These are phyloP conservation scores for Pythium aquatile DNA, from an alignment of 352 stramenopile genomes.

Conservation along the genomic window DNA sequence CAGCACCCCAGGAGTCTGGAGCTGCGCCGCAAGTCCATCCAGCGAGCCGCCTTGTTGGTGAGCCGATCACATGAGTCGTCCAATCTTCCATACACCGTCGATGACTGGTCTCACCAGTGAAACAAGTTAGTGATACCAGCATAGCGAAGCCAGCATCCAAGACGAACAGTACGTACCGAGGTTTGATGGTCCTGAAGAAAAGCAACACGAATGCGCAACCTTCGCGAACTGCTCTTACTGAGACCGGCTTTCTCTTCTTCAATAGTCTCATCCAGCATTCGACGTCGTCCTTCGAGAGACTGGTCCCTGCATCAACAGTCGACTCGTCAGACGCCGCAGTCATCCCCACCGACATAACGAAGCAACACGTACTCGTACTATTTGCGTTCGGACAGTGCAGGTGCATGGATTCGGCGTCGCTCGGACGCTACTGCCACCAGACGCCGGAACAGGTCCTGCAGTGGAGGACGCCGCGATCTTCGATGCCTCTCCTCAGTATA, in stretches of 20 bases:
- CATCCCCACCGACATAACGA: background rate
- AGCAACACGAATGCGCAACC: conserved; percentile 18
- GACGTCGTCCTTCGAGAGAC: background rate
- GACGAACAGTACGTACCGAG: conserved; percentile 7
- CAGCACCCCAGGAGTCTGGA: conserved; percentile 2
- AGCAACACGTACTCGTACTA: background rate
- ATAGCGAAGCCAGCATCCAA: background rate
- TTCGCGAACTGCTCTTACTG: conserved; percentile 14
- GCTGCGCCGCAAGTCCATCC: conserved; percentile 16
- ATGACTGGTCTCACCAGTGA: conserved; percentile 11
- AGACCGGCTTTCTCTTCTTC: background rate
- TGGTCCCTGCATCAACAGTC: conserved; percentile 1
- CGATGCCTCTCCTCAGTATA: conserved; percentile 11
- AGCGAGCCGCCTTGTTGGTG: conserved; percentile 13
- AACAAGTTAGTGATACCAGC: background rate
- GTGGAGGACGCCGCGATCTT: background rate
- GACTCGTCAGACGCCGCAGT: background rate
- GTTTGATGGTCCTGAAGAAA: conserved; percentile 19
- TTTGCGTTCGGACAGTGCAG: background rate
- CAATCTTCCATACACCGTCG: conserved; percentile 20
- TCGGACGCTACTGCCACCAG: background rate
- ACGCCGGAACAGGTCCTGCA: conserved; percentile 11
- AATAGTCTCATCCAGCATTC: conserved; percentile 4
- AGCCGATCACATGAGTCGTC: conserved; percentile 16
- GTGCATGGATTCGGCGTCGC: conserved; percentile 15